Evolutionary conservation across 2,329 filamentous ascomycete genomes (phyloP).

Genomic region (Pestalotiopsis sp.): DNA sequence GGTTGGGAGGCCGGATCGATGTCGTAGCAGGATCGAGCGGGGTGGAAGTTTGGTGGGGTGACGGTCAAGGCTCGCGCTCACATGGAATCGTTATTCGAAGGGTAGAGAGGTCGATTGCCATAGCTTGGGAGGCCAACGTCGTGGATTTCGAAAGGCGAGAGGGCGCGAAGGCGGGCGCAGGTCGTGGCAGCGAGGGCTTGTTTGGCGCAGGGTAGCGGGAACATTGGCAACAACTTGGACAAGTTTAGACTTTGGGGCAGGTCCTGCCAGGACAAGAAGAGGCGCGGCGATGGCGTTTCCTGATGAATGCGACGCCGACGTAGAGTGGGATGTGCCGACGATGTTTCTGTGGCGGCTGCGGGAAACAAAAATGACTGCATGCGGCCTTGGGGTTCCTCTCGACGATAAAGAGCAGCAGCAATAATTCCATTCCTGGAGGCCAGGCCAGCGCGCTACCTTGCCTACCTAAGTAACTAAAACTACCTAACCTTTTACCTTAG

Average conservation of each 20-base stretch:
- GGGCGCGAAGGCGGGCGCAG: constrained; percentile 23
- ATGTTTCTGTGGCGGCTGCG: constrained; percentile 13
- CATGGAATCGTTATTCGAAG: constrained; percentile 31
- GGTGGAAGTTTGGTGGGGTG: constrained; percentile 24
- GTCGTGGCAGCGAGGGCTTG: constrained; percentile 27
- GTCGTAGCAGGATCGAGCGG: neutral
- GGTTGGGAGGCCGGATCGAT: constrained; percentile 15
- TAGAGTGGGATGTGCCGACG: constrained; percentile 10
- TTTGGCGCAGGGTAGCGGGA: constrained; percentile 26
- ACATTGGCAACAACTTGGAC: constrained; percentile 30
- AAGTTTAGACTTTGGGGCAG: constrained; percentile 16
- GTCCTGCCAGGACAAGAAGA: neutral
- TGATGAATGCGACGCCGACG: constrained; percentile 11
- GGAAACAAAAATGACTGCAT: constrained; percentile 10
- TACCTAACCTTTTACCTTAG: neutral
- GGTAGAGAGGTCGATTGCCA: constrained; percentile 32
- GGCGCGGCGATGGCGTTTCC: neutral
- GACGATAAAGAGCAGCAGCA: constrained; percentile 6
- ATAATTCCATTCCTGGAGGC: neutral
- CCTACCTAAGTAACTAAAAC: neutral
- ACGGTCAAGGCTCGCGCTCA: constrained; percentile 32
- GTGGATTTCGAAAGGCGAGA: constrained; percentile 13
- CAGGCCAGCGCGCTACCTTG: neutral
- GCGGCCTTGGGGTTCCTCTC: constrained; percentile 3
- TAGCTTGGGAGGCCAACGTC: constrained; percentile 27